phyloP scores from a whole-genome alignment of 1,139 yeast species.

The Yamadazyma blattariae region DNA sequence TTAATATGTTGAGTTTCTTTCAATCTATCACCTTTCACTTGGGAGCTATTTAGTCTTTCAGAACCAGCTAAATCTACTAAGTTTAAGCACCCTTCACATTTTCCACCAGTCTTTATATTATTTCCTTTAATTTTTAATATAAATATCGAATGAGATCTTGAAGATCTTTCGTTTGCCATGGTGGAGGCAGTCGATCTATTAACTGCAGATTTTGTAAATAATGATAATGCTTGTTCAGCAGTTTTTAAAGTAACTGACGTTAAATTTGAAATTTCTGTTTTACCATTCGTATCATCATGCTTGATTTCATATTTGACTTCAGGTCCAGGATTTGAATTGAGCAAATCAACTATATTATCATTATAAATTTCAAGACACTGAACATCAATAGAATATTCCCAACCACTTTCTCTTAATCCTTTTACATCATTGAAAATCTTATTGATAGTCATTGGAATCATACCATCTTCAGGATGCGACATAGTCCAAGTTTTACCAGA shows the following conservation, averaged over 20 bases:
- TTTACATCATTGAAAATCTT: constrained; percentile 67
- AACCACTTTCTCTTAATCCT: constrained; percentile 51
- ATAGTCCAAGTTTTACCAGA: constrained; percentile 94
- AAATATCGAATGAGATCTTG: constrained; percentile 69
- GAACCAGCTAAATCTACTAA: constrained; percentile 86
- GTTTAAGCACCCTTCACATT: constrained; percentile 62
- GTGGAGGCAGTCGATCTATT: constrained; percentile 84
- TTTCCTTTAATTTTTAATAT: constrained; percentile 58
- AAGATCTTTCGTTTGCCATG: constrained; percentile 73
- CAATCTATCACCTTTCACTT: constrained; percentile 75
- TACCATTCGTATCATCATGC: constrained; percentile 55
- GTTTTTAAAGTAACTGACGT: constrained; percentile 48
- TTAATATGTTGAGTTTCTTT: constrained; percentile 90
- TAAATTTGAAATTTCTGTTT: constrained; percentile 62
- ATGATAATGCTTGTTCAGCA: constrained; percentile 46
- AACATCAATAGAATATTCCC: constrained; percentile 67
- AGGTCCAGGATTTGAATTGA: constrained; percentile 20
- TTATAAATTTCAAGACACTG: constrained; percentile 90
- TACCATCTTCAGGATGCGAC: constrained; percentile 72
- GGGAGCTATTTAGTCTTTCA: constrained; percentile 76
- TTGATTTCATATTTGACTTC: constrained; percentile 63
- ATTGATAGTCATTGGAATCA: constrained; percentile 74
- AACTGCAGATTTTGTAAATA: constrained; percentile 54
- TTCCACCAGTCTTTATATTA: constrained; percentile 49
- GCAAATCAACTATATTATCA: constrained; percentile 71